phyloP scores from a whole-genome alignment of 352 stramenopile species.

The Nothophytophthora sp. region DNA sequence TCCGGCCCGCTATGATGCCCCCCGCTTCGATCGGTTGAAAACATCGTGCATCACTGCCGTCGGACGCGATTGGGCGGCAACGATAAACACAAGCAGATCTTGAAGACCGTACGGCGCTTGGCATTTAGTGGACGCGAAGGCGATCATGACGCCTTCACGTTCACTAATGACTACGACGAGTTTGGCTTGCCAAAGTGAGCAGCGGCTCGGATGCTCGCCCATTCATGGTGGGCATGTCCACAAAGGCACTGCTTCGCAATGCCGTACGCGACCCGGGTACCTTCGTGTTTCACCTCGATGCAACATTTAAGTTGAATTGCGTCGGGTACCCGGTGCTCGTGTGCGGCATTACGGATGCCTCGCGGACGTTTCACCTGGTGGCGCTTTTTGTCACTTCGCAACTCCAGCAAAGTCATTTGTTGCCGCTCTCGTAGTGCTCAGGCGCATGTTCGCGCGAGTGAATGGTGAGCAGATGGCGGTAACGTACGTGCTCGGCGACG shows the following conservation, averaged over 20 bases:
- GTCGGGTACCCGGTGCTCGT: slow-evolving; percentile 11
- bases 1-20: no score
- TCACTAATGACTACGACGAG: no score
- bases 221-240: neutral
- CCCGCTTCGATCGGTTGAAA: no score
- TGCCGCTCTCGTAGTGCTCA: neutral
- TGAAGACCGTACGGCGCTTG: no score
- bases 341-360: slow-evolving; percentile 1
- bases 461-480: neutral
- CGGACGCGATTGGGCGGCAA: no score
- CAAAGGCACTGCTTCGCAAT: neutral
- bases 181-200: no score
- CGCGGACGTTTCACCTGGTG: slow-evolving; percentile 2
- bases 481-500: slow-evolving; percentile 11
- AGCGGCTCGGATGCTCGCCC: no score
- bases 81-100: no score
- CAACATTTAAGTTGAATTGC: slow-evolving; percentile 19
- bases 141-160: no score
- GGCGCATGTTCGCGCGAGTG: neutral
- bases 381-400: slow-evolving; percentile 17
- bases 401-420: neutral
- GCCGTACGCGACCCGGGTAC: neutral
- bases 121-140: no score
- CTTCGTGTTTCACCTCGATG: slow-evolving; percentile 15
- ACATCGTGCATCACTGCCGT: no score